A percentile compares a stretch with the other conserved stretches of the same genome.
Conservation (phyloP, 2,329 filamentous ascomycete species). For the Coniochaeta sp. region DNA sequence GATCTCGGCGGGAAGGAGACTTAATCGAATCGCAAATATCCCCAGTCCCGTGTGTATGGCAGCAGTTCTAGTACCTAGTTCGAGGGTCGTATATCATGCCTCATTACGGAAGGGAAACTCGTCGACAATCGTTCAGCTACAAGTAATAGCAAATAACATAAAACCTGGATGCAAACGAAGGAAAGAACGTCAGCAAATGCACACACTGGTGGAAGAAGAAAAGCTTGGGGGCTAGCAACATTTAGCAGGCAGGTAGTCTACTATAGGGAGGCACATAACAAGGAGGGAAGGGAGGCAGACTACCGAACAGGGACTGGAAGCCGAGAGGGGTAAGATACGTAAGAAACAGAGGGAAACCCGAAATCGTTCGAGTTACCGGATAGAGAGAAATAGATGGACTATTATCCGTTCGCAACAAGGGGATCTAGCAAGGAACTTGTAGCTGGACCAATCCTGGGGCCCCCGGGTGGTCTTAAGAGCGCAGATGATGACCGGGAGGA, state of each 20-base stretch:
- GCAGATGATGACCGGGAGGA: not conserved
- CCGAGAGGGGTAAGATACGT: conserved; percentile 3
- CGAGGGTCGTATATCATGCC: conserved; percentile 1
- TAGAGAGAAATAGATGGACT: not conserved
- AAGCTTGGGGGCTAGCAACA: not conserved
- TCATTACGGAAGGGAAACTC: not conserved
- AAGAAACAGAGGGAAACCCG: not conserved
- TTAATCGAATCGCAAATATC: not conserved
- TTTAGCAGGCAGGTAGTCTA: conserved; percentile 5
- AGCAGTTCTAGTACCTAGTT: not conserved
- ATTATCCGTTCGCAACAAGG: not conserved
- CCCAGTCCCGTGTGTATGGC: not conserved
- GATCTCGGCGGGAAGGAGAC: not conserved
- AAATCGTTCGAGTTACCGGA: not conserved
- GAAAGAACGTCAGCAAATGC: not conserved
- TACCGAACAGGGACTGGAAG: conserved; percentile 6
- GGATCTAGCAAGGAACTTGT: not conserved
- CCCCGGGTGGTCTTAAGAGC: not conserved
- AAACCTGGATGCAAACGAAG: not conserved
- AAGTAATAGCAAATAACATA: not conserved
- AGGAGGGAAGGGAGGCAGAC: conserved; percentile 2
- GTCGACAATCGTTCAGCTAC: not conserved
- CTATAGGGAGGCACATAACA: conserved; percentile 5
- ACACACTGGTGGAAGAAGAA: not conserved
- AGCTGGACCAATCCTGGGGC: not conserved